These are phyloP conservation scores for Lentinula aciculospora DNA, from an alignment of 768 basidiomycete genomes.

Conservation along the genomic window DNA sequence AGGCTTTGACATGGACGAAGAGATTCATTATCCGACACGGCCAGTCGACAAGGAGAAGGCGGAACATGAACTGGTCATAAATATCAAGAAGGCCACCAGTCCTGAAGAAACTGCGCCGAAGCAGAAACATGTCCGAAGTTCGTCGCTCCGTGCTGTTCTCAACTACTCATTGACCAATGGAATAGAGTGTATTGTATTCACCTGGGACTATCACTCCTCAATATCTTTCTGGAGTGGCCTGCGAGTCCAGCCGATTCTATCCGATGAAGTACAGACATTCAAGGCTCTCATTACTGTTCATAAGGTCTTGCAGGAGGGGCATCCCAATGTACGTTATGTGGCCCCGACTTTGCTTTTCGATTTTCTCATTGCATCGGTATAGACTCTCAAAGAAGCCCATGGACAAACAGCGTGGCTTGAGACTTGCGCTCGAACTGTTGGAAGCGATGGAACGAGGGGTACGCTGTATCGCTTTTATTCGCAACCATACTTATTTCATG, in stretches of 20 bases:
- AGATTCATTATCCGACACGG: slow-evolving; percentile 90
- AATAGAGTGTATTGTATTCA: slow-evolving; percentile 95
- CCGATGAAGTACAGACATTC: slow-evolving; percentile 98
- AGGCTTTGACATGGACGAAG: slow-evolving; percentile 70
- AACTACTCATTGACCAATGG: background rate
- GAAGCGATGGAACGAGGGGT: slow-evolving; percentile 81
- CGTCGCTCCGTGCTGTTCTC: slow-evolving; percentile 24
- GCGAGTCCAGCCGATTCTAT: slow-evolving; percentile 92
- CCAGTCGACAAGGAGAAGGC: slow-evolving; percentile 99
- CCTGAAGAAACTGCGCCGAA: slow-evolving; percentile 96
- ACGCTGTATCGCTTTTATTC: slow-evolving; percentile 8
- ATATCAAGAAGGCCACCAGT: slow-evolving; percentile 98
- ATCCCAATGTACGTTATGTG: slow-evolving; percentile 64
- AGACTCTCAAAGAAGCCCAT: slow-evolving; percentile 97
- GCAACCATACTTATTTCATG: background rate
- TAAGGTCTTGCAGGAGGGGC: slow-evolving; percentile 97
- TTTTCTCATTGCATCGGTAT: slow-evolving; percentile 9
- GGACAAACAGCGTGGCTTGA: slow-evolving; percentile 97
- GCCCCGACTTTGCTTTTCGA: background rate
- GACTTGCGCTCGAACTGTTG: slow-evolving; percentile 89
- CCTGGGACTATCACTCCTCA: slow-evolving; percentile 98
- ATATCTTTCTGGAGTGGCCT: slow-evolving; percentile 97
- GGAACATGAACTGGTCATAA: slow-evolving; percentile 86
- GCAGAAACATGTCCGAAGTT: slow-evolving; percentile 99
- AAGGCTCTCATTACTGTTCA: slow-evolving; percentile 97